These are phyloP conservation scores for Solanum habrochaites DNA, from an alignment of 257 asterid genomes.

Conservation along the genomic window DNA sequence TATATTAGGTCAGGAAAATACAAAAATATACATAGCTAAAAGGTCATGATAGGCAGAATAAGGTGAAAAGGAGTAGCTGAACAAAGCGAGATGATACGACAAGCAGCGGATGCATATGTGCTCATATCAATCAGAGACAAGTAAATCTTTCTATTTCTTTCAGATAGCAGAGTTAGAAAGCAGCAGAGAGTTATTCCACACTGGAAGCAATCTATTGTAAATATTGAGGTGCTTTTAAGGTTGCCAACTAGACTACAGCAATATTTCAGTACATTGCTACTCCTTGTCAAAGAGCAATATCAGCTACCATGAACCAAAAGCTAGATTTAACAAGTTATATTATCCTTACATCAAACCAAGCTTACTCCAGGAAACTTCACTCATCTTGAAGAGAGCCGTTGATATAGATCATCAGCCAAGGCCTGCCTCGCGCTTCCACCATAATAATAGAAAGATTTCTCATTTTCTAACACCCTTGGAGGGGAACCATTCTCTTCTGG, in stretches of 20 bases:
- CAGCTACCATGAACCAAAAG: slow-evolving; percentile 2
- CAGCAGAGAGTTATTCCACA: background rate
- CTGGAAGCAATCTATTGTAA: background rate
- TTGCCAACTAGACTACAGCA: background rate
- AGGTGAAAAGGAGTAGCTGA: background rate
- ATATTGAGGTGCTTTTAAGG: background rate
- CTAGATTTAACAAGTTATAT: slow-evolving; percentile 11
- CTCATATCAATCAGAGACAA: background rate
- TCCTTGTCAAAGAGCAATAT: background rate
- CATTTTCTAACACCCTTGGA: slow-evolving; percentile 74
- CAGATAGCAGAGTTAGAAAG: background rate
- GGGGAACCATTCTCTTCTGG: slow-evolving; percentile 81
- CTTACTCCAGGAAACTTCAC: background rate
- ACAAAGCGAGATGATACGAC: background rate
- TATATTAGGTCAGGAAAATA: background rate
- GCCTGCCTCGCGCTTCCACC: slow-evolving; percentile 80
- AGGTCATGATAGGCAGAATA: background rate
- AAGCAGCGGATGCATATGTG: background rate
- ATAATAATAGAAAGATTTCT: slow-evolving; percentile 56
- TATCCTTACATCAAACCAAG: slow-evolving; percentile 16
- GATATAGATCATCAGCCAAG: slow-evolving; percentile 88
- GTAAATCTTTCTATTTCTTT: background rate
- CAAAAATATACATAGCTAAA: background rate
- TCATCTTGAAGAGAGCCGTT: slow-evolving; percentile 76
- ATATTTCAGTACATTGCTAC: background rate